Percentiles rank a stretch among this genome's conserved stretches.
Conservation (phyloP, 1,284 basidiomycete genomes). For the Pseudozyma flocculosa region DNA sequence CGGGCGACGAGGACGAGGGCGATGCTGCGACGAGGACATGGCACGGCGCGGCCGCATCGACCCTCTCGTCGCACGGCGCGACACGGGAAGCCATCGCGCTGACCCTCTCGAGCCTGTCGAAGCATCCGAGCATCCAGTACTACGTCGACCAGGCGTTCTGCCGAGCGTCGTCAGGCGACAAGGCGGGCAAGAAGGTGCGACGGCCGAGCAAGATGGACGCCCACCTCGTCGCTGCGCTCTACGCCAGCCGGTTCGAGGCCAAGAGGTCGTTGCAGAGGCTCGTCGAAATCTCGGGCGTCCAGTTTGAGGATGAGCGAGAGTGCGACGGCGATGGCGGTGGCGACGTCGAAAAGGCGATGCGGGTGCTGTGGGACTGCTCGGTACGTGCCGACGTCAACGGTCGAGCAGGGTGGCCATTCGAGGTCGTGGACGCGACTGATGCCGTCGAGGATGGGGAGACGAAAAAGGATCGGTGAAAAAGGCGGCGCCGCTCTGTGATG, state of each 20-base stretch:
- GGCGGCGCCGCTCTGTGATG: too few species aligned
- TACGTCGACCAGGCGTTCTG: slow-evolving; percentile 20
- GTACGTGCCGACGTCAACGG: too few species aligned
- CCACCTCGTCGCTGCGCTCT: slow-evolving; percentile 8
- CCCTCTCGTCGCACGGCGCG: background rate
- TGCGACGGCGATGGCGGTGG: background rate
- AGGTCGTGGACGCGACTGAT: background rate
- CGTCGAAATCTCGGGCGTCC: background rate
- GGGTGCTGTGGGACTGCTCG: too few species aligned
- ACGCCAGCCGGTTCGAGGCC: slow-evolving; percentile 2
- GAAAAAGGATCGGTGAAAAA: background rate
- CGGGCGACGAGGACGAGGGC: too few species aligned
- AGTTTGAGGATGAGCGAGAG: slow-evolving; percentile 1
- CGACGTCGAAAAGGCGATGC: too few species aligned
- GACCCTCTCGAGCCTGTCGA: slow-evolving; percentile 5
- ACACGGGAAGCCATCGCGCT: slow-evolving; percentile 1
- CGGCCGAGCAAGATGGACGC: slow-evolving; percentile 4
- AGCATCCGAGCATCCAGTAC: slow-evolving; percentile 27
- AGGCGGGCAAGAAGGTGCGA: slow-evolving; percentile 2
- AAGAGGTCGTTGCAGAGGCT: slow-evolving; percentile 1
- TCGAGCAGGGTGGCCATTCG: background rate
- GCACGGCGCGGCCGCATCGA: background rate
- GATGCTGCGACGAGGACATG: background rate
- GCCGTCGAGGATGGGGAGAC: background rate
- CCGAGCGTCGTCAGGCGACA: slow-evolving; percentile 2